Base-by-base conservation (phyloP, 2,329 filamentous ascomycete species). In the Aspergillus texensis region DNA sequence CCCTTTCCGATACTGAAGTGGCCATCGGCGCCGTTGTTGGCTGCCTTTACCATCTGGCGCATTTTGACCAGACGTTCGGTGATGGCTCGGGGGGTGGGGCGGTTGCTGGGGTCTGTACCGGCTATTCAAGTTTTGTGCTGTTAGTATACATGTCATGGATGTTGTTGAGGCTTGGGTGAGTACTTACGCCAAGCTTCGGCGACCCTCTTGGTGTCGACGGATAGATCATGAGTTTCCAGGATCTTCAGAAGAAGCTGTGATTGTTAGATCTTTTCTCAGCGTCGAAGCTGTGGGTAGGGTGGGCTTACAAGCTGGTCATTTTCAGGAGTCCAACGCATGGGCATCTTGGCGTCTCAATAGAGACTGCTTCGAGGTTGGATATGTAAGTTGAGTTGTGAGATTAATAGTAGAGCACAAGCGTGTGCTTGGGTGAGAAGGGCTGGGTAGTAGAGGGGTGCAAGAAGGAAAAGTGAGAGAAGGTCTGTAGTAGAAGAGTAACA, bases 61-160 rank as follows among this genome's bases (percentile, higher is more conserved):
- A 81, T 78, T n/a, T 72, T 75, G 8, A 71, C 62, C 1, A 81
- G 68, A 3, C 77, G 75, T 58, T 81, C 78, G 3, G 68, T 71
- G 58, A 81, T 79, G 6, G 79, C 79, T 6, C 78, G 75, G 0
- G 77, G 68, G n/a, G 78, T 80, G 0, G 78, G 79, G 8, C 65
- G 71, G 6, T 69, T 62, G 5, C 68, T 75, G 36, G 43, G 10
- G 34, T 36, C 52, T 60, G 24, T 48, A 50, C 8, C 52, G 10
- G 21, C 24, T 59, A 21, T 10, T 61, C 12, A 39, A 9, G 19
- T 16, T 11, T 41, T 39, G 21, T 41, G 16, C 14, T 41, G 19
- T 19, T 16, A 10, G 57, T 28, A n/a, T 21, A 16, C 26, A 10
- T 16, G 41, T 16, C 6, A 48, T 19, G 19, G 12, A 9, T 21